Evolutionary conservation across 345 rosid species (phyloP), one percentile per base, ranked within the genome.

Genomic region (Rhodamnia argentea): DNA sequence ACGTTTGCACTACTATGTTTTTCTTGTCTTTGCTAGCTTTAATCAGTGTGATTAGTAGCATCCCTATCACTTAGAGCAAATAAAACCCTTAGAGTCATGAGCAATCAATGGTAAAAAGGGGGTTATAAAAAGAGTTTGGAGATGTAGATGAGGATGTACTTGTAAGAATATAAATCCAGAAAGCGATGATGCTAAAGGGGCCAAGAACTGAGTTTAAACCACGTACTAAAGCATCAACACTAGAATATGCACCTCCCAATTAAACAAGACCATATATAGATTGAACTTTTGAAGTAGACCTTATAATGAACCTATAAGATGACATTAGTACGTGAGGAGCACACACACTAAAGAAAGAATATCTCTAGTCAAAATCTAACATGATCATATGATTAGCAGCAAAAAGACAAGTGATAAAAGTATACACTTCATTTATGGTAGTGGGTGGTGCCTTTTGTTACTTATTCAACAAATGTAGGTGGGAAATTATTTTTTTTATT

Each of bases 381-480:
- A 83, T 83, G 88, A 83, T 83, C 81, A 60, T 26, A 59, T 70
- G 60, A 64, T 83, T 86, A 70, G 81, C 10, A 53, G 10, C 56
- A 27, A 24, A 81, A 40, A 37, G 51, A 50, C 81, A 60, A 26
- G 29, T 37, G 74, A 44, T 78, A 78, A 85, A 75, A 82, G 60
- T 53, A 42, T 82, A 3, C 51, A 40, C 52, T 64, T 86, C n/a
- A 51, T 56, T 42, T 14, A 82, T 57, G 62, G 88, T 70, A 60
- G 85, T 75, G 88, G 88, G 75, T 85, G 74, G 84, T 27, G 81
- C 26, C 81, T 70, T 37, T 84, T 27, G 85, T 52, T 52, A 83
- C 85, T 86, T 87, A 83, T 84, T 87, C 85, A 87, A 87, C 83
- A 55, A 75, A 54, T 87, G 85, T 74, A 15, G 86, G 83, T 59